phyloP scores from a whole-genome alignment of 345 rosid species.

The Sisymbrium altissimum region DNA sequence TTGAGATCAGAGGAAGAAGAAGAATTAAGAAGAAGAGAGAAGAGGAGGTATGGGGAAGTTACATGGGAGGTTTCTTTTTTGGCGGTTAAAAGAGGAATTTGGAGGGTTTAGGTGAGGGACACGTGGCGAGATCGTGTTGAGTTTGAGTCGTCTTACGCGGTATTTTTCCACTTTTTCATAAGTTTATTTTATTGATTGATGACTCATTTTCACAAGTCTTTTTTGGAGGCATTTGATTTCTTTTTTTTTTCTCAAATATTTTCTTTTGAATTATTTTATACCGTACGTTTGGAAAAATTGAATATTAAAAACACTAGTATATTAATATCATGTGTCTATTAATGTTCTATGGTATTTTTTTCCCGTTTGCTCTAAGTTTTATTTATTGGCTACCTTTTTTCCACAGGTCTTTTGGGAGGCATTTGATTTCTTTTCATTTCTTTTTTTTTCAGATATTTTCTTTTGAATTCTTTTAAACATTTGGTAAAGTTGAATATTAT shows the following conservation, averaged over 20 bases:
- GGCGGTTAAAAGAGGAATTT: constrained; percentile 24
- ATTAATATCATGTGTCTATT: too few species aligned
- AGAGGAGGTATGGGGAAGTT: not conserved
- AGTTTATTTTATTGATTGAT: not conserved
- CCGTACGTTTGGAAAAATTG: not conserved
- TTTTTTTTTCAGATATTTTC: too few species aligned
- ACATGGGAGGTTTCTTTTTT: constrained; percentile 13
- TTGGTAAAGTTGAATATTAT: too few species aligned
- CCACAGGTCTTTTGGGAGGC: too few species aligned
- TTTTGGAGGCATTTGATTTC: constrained; percentile 1
- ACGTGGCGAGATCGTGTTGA: constrained; percentile 6
- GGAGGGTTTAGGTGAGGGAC: not conserved
- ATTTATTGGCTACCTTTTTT: too few species aligned
- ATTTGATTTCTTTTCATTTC: too few species aligned
- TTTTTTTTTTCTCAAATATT: not conserved
- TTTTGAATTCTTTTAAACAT: too few species aligned
- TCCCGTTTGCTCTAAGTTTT: too few species aligned
- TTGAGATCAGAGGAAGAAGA: not conserved
- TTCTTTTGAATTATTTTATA: not conserved
- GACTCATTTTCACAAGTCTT: constrained; percentile 1
- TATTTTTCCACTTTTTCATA: not conserved
- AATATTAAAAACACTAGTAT: not conserved
- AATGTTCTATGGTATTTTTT: too few species aligned
- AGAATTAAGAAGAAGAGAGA: not conserved
- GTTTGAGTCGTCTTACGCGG: not conserved